Evolutionary conservation across 768 basidiomycete genomes (phyloP).

Genomic region (Naganishia vishniacii): DNA sequence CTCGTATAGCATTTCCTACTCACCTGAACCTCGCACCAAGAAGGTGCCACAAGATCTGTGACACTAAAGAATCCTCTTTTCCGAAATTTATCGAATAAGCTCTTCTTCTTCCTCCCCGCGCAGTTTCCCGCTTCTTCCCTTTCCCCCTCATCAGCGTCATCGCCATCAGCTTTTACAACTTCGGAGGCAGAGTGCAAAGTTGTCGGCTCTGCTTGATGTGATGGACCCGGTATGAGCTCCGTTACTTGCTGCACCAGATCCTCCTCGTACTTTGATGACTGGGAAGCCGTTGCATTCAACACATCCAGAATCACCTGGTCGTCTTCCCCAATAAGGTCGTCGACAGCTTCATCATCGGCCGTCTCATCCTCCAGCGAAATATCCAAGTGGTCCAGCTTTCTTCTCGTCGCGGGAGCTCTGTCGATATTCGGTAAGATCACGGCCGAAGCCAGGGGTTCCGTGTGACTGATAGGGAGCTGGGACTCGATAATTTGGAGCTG

Average conservation of each 20-base stretch:
- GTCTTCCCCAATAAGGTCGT: background rate
- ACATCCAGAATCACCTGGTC: background rate
- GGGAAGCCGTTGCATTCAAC: conserved; percentile 13
- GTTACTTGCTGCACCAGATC: conserved; percentile 23
- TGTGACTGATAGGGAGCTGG: background rate
- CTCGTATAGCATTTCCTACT: too few species aligned
- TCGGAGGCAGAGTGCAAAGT: background rate
- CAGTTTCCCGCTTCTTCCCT: background rate
- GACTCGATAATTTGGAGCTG: conserved; percentile 12
- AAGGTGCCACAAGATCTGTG: conserved; percentile 48
- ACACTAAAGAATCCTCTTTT: conserved; percentile 47
- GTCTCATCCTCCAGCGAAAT: background rate
- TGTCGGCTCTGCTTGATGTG: background rate
- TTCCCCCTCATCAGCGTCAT: background rate
- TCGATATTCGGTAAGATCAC: background rate
- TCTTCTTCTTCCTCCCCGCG: conserved; percentile 4
- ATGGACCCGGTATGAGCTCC: background rate
- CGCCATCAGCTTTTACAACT: background rate
- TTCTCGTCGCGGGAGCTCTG: conserved; percentile 2
- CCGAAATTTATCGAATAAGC: conserved; percentile 34
- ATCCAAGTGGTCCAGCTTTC: conserved; percentile 13
- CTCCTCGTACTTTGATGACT: conserved; percentile 19
- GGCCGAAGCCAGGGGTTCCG: background rate
- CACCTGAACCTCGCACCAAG: conserved; percentile 49
- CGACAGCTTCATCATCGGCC: background rate